A percentile compares a stretch with the other conserved stretches of the same genome.
These are phyloP conservation scores for Boletus coccyginus DNA, from an alignment of 768 basidiomycete species.

Conservation along the genomic window DNA sequence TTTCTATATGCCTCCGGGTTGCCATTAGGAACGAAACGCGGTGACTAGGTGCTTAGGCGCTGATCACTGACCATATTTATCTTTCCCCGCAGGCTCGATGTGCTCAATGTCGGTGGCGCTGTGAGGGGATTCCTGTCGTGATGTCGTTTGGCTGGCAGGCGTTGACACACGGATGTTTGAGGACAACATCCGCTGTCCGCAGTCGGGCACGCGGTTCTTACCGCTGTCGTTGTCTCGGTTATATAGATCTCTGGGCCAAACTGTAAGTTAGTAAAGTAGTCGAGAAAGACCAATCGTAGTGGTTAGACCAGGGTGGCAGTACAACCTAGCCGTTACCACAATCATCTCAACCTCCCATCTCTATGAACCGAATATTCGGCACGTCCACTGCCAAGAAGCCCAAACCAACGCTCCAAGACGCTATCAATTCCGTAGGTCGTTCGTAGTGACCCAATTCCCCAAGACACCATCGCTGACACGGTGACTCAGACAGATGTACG, in stretches of 20 bases:
- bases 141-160: not conserved
- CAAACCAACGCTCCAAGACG: slow-evolving; percentile 84
- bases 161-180: not conserved
- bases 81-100: slow-evolving; percentile 58
- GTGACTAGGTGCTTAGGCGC: not conserved
- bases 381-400: slow-evolving; percentile 74
- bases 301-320: no score
- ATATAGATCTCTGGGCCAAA: not conserved
- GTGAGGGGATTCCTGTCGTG: slow-evolving; percentile 84
- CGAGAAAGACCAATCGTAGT: no score
- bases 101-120: slow-evolving; percentile 87
- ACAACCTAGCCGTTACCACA: not conserved
- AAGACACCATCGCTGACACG: not conserved
- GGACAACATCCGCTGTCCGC: not conserved
- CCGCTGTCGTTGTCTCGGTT: not conserved
- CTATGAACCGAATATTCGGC: slow-evolving; percentile 88
- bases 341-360: not conserved
- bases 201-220: not conserved
- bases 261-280: not conserved
- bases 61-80: slow-evolving; percentile 16
- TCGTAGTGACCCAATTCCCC: not conserved
- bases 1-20: not conserved
- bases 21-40: not conserved
- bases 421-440: slow-evolving; percentile 76
- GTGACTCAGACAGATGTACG: slow-evolving; percentile 75